phyloP scores from a whole-genome alignment of 306 rosid genomes.

The Inga leiocalycina region DNA sequence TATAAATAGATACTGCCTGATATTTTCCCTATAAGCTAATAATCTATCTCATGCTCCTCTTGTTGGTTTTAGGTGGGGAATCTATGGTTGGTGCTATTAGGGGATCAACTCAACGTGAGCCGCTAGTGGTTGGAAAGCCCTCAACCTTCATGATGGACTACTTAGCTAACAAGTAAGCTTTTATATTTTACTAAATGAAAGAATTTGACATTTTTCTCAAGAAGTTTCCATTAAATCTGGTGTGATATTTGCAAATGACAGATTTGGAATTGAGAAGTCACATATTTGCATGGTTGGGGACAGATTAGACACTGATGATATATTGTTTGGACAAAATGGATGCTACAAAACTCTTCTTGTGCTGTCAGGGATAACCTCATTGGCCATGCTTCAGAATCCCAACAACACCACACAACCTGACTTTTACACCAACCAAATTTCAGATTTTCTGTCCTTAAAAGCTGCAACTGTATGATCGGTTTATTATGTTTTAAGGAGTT shows the following conservation, averaged over 20 bases:
- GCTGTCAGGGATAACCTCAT: conserved; percentile 84
- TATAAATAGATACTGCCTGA: too few relatives aligned
- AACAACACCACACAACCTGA: conserved; percentile 86
- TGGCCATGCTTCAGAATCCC: conserved; percentile 75
- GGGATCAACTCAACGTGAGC: conserved; percentile 41
- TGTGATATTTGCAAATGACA: conserved; percentile 41
- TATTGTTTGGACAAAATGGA: conserved; percentile 96
- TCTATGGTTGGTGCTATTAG: too few relatives aligned
- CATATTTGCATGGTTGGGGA: conserved; percentile 99
- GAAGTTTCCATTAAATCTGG: conserved; percentile 23
- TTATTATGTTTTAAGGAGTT: too few relatives aligned
- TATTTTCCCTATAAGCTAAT: too few relatives aligned
- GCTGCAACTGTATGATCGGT: conserved; percentile 63
- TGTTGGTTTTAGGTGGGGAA: too few relatives aligned
- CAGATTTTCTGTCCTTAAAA: conserved; percentile 71
- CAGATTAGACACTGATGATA: conserved; percentile 88
- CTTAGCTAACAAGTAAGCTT: conserved; percentile 48
- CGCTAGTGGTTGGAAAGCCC: conserved; percentile 57
- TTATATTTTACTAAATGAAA: background rate
- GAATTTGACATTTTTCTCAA: conserved; percentile 1
- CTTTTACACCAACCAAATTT: conserved; percentile 82
- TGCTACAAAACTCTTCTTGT: conserved; percentile 98
- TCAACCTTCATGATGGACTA: too few relatives aligned
- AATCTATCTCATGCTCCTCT: too few relatives aligned
- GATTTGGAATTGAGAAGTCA: conserved; percentile 90